These are phyloP conservation scores for Xerocomus brunneocitrinus DNA, from an alignment of 768 basidiomycete genomes.

Conservation along the genomic window DNA sequence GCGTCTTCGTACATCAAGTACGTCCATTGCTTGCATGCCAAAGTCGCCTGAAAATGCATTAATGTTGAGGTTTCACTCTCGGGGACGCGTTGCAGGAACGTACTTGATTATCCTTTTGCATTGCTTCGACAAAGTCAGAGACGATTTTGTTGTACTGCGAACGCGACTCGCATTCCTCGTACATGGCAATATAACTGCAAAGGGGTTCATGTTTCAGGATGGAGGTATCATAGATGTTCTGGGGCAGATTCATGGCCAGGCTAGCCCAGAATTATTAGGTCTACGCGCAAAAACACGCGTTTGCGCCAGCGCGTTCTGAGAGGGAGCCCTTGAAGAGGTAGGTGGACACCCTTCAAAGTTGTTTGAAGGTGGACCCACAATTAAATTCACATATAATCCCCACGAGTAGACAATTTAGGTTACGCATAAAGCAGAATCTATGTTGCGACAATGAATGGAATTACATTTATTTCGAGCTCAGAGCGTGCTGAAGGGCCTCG, in stretches of 20 bases:
- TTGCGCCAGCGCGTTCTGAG: not conserved
- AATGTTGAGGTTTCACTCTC: not conserved
- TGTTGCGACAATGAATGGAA: constrained; percentile 1
- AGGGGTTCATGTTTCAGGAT: constrained; percentile 23
- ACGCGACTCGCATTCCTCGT: not conserved
- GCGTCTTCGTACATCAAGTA: constrained; percentile 3
- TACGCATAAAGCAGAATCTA: constrained; percentile 8
- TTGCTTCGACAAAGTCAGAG: constrained; percentile 7
- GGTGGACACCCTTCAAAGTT: too few species aligned
- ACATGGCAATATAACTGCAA: not conserved
- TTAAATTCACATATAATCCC: not conserved
- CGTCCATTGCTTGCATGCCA: constrained; percentile 14
- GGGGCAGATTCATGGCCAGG: constrained; percentile 9
- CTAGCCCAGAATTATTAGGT: not conserved
- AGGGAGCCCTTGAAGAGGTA: not conserved
- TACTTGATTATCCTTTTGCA: constrained; percentile 13
- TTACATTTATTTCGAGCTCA: constrained; percentile 44
- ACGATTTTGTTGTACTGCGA: not conserved
- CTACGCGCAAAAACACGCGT: not conserved
- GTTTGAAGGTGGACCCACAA: not conserved
- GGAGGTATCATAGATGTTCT: constrained; percentile 14
- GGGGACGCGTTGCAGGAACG: constrained; percentile 1
- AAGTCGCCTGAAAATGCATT: constrained; percentile 8
- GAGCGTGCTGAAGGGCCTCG: constrained; percentile 87
- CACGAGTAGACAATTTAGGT: not conserved